Evolutionary conservation across 352 stramenopile species (phyloP), one percentile per base, ranked within the genome.

Genomic region (Pythium myriotylum): DNA sequence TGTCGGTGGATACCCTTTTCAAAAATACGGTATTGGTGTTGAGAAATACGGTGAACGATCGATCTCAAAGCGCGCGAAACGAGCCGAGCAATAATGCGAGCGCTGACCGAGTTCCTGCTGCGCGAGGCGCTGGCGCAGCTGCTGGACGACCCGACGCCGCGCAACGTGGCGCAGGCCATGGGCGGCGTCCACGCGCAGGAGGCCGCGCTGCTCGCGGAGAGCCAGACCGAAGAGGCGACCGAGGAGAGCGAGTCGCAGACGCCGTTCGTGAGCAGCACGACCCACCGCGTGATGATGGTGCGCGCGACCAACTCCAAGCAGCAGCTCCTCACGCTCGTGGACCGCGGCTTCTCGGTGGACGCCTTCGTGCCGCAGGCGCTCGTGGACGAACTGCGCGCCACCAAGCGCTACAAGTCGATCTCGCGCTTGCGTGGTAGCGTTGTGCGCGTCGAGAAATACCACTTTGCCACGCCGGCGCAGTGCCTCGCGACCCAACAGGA

Each of bases 201-300:
- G 0, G 53, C 72, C 0, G 60, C 55, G 7, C 29, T 23, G 23
- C 17, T 27, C 20, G n/a, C 46, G 35, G 70, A 83, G 52, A 78
- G 64, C 59, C 77, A 77, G 19, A 74, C 62, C 52, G 33, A 59
- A 16, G 68, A 72, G 37, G 35, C 67, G 33, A 86, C 76, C 43
- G 77, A 91, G 53, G 74, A 88, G 14, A 89, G 70, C 51, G 79
- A 88, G 67, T 84, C 81, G 23, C 68, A 84, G 50, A 20, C 54
- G 22, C 29, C 49, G 23, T 20, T 35, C 4, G 51, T 55, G 16
- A n/a, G 50, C 5, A 20, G 37, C 5, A 40, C n/a, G 8, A n/a
- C n/a, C 16, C 63, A 72, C 20, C 82, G 72, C 27, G 67, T 89
- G 22, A 72, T 91, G 63, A 72, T 86, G 33, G 79, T 87, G 16